A percentile compares a stretch with the other conserved stretches of the same genome.
These are phyloP conservation scores for Trichosporon sp. DNA, from an alignment of 1,284 basidiomycete genomes.

Conservation along the genomic window DNA sequence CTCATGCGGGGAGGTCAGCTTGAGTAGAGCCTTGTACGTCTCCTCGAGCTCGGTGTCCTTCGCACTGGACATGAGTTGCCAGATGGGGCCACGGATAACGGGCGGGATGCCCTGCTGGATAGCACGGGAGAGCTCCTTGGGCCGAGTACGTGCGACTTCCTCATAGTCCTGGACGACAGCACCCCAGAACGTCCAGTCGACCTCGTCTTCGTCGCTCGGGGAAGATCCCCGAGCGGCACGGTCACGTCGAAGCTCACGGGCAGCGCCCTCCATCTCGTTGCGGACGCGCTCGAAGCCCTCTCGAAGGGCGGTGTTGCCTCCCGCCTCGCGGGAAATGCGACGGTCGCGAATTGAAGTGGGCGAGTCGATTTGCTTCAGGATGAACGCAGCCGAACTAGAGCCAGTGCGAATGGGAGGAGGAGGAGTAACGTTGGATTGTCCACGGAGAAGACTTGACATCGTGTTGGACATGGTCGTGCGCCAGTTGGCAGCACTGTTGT, in stretches of 20 bases:
- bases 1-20: constrained; percentile 80
- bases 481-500: constrained; percentile 19
- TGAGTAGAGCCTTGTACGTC: constrained; percentile 76
- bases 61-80: constrained; percentile 96
- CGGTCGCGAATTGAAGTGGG: constrained; percentile 36
- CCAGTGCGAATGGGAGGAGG: constrained; percentile 15
- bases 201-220: constrained; percentile 5
- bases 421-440: constrained; percentile 10
- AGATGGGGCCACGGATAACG: constrained; percentile 77
- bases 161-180: constrained; percentile 89
- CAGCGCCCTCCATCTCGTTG: constrained; percentile 45
- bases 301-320: constrained; percentile 32
- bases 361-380: constrained; percentile 32
- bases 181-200: constrained; percentile 86
- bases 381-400: constrained; percentile 15
- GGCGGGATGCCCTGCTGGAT: constrained; percentile 90
- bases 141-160: constrained; percentile 67
- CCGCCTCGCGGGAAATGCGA: constrained; percentile 34
- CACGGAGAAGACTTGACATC: constrained; percentile 10
- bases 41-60: constrained; percentile 84
- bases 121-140: constrained; percentile 76
- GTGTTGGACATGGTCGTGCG: constrained; percentile 37
- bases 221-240: constrained; percentile 46
- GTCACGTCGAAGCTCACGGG: constrained; percentile 52
- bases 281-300: constrained; percentile 47